Evolutionary conservation across 805 yeast genomes (phyloP).

Genomic region (Wickerhamiella lipophila): DNA sequence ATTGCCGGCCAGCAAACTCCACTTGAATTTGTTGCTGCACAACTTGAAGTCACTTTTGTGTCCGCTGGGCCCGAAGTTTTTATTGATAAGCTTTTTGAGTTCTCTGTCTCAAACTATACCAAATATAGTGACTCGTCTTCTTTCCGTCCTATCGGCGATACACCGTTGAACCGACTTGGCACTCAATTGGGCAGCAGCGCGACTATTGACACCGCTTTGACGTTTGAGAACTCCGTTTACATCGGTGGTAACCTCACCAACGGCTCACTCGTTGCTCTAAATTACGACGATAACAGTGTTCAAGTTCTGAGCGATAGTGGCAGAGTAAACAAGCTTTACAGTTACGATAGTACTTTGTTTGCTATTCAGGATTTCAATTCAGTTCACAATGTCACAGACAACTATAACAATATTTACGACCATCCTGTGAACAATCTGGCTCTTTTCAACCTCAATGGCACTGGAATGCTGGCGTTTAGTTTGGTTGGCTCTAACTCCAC

Average conservation of each 20-base stretch:
- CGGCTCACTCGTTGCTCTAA: slow-evolving; percentile 5
- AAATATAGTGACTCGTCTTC: slow-evolving; percentile 24
- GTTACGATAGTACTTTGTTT: neutral
- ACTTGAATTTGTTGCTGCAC: slow-evolving; percentile 58
- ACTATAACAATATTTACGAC: slow-evolving; percentile 11
- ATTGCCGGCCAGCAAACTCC: slow-evolving; percentile 23
- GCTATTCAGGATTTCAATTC: slow-evolving; percentile 7
- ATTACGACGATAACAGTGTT: neutral
- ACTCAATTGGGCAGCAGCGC: slow-evolving; percentile 31
- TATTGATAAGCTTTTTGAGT: slow-evolving; percentile 51
- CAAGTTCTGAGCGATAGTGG: neutral
- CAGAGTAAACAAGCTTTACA: slow-evolving; percentile 8
- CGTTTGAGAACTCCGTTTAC: slow-evolving; percentile 29
- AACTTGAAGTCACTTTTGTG: slow-evolving; percentile 36
- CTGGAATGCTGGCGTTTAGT: slow-evolving; percentile 22
- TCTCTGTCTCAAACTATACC: slow-evolving; percentile 55
- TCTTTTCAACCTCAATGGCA: slow-evolving; percentile 21
- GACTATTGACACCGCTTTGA: slow-evolving; percentile 28
- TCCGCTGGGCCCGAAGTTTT: slow-evolving; percentile 32
- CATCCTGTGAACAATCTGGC: slow-evolving; percentile 17
- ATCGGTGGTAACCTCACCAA: slow-evolving; percentile 41
- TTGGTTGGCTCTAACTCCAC: slow-evolving; percentile 15
- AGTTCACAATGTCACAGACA: slow-evolving; percentile 7
- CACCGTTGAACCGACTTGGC: slow-evolving; percentile 34
- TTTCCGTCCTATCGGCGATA: slow-evolving; percentile 34